Percentiles rank a stretch among this genome's conserved stretches.
Evolutionary conservation across 2,329 filamentous ascomycete genomes (phyloP).

Genomic region (Chaetomiaceae sp.): DNA sequence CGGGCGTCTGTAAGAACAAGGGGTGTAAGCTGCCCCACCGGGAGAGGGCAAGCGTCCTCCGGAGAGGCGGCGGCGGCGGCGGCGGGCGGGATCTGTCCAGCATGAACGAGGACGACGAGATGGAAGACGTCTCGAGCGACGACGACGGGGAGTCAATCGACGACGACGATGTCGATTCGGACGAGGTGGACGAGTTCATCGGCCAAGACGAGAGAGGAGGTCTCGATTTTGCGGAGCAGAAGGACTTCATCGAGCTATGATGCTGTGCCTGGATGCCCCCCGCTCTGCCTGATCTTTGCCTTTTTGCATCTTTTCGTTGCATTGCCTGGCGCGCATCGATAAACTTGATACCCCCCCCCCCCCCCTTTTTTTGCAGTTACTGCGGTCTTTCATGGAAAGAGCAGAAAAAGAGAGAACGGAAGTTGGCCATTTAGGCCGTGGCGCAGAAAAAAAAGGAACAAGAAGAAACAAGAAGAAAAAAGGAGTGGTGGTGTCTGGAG

Average conservation of each 20-base stretch:
- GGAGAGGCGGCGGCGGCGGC: conserved; percentile 58
- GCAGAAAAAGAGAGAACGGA: not conserved
- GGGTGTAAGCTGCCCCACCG: conserved; percentile 83
- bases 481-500: not conserved
- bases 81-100: conserved; percentile 45
- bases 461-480: not conserved
- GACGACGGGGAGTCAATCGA: conserved; percentile 63
- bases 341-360: conserved; percentile 12
- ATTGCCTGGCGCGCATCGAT: conserved; percentile 15
- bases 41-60: conserved; percentile 75
- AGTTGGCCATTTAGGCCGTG: not conserved
- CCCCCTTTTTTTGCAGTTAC: not conserved
- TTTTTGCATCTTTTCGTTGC: conserved; percentile 16
- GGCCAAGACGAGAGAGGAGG: conserved; percentile 49
- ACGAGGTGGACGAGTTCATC: conserved; percentile 64
- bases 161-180: conserved; percentile 76
- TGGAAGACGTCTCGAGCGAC: conserved; percentile 72
- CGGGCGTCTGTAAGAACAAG: conserved; percentile 72
- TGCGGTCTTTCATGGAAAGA: not conserved
- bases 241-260: conserved; percentile 54
- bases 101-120: conserved; percentile 46
- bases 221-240: conserved; percentile 51
- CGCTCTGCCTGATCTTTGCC: conserved; percentile 9
- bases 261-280: conserved; percentile 28
- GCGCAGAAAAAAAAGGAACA: not conserved